Percentiles rank a stretch among this genome's conserved stretches.
Conservation (phyloP, 2,329 filamentous ascomycete genomes). For the Fusarium palustre region DNA sequence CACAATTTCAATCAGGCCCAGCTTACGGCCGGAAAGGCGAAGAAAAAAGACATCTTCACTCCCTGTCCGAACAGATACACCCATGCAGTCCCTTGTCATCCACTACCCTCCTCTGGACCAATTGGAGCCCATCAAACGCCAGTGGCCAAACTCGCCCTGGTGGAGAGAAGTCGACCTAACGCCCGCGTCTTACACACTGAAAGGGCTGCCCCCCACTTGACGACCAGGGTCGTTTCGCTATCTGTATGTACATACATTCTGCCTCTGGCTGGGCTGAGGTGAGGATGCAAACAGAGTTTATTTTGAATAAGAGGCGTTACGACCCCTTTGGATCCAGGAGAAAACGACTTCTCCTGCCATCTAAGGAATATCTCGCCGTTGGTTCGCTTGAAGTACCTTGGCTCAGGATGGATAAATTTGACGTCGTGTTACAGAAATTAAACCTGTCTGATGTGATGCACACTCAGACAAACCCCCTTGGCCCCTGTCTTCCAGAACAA, state of each 20-base stretch:
- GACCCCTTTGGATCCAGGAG: constrained; percentile 9
- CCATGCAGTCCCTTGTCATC: constrained; percentile 25
- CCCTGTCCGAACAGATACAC: constrained; percentile 29
- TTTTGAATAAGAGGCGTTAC: constrained; percentile 27
- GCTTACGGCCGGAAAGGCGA: constrained; percentile 10
- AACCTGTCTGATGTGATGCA: constrained; percentile 20
- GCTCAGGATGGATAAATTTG: constrained; percentile 9
- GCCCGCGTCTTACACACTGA: constrained; percentile 39
- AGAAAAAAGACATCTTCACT: constrained; percentile 5
- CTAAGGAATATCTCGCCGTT: constrained; percentile 5
- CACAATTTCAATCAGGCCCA: constrained; percentile 26
- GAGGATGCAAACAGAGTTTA: constrained; percentile 24
- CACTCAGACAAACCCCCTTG: constrained; percentile 22
- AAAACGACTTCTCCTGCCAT: constrained; percentile 1
- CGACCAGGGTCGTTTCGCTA: constrained; percentile 22
- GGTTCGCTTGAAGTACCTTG: constrained; percentile 8
- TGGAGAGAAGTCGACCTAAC: constrained; percentile 33
- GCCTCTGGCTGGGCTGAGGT: constrained; percentile 10
- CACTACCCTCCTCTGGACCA: constrained; percentile 25
- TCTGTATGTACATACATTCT: not conserved
- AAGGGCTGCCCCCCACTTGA: constrained; percentile 40
- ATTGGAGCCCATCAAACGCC: constrained; percentile 22
- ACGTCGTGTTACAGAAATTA: constrained; percentile 20
- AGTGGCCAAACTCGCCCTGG: constrained; percentile 36
- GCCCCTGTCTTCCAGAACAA: constrained; percentile 40